phyloP scores from a whole-genome alignment of 192 early-diverging fungal species.

The Thamnidium elegans region DNA sequence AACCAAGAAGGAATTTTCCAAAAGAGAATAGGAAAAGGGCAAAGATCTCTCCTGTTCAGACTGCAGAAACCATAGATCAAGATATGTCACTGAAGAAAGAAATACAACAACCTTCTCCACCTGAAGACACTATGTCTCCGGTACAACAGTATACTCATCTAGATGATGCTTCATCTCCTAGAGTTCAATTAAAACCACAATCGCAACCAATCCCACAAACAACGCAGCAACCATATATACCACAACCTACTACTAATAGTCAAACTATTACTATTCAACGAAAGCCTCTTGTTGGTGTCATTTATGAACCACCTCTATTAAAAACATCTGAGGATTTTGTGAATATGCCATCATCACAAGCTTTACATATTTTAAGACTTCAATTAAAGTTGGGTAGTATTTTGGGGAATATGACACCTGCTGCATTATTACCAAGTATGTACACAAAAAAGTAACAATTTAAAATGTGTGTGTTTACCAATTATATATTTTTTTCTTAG shows the following conservation, averaged over 20 bases:
- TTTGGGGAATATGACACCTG: constrained; percentile 1
- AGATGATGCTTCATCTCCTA: no score
- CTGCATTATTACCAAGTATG: constrained; percentile 25
- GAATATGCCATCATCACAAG: constrained; percentile 28
- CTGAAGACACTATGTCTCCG: no score
- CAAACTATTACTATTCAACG: background rate
- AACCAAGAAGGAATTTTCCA: constrained; percentile 5
- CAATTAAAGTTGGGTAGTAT: constrained; percentile 30
- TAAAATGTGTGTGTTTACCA: background rate
- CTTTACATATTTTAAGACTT: constrained; percentile 26
- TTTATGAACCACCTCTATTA: constrained; percentile 6
- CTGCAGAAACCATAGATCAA: no score
- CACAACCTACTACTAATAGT: no score
- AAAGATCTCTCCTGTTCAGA: no score
- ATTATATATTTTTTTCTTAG: background rate
- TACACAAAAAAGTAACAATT: no score
- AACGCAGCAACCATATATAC: no score
- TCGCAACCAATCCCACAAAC: no score
- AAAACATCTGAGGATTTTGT: constrained; percentile 21
- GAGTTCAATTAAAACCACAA: no score
- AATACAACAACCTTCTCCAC: no score
- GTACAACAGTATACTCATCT: no score
- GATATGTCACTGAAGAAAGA: no score
- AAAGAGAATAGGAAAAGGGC: background rate
- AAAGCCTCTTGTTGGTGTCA: constrained; percentile 12